phyloP scores from a whole-genome alignment of 2,329 filamentous ascomycete species.

The Alternaria longipes region DNA sequence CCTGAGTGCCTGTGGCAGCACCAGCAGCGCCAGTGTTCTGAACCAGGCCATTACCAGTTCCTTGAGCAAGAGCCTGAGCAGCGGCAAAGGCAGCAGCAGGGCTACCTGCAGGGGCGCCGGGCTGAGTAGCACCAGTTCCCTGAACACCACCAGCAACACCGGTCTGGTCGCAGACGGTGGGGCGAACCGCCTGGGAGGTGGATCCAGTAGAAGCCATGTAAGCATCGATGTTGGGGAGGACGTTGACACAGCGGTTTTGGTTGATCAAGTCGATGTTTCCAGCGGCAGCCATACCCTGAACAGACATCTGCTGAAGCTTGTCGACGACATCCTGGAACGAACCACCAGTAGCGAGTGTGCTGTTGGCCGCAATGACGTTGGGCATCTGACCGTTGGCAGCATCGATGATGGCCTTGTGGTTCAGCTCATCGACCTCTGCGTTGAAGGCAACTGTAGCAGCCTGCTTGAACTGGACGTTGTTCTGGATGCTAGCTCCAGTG shows the following conservation, averaged over 20 bases:
- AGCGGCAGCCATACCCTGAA: slow-evolving; percentile 44
- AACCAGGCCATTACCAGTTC: slow-evolving; percentile 42
- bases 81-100: slow-evolving; percentile 44
- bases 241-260: slow-evolving; percentile 49
- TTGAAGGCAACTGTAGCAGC: slow-evolving; percentile 50
- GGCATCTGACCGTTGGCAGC: slow-evolving; percentile 34
- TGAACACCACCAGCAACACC: slow-evolving; percentile 48
- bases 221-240: slow-evolving; percentile 50
- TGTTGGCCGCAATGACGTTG: slow-evolving; percentile 48
- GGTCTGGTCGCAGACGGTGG: slow-evolving; percentile 44
- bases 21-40: slow-evolving; percentile 25
- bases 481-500: slow-evolving; percentile 43
- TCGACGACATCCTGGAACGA: slow-evolving; percentile 52
- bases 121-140: slow-evolving; percentile 39
- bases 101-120: slow-evolving; percentile 41
- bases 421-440: slow-evolving; percentile 52
- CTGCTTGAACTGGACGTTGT: slow-evolving; percentile 49
- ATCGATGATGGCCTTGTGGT: slow-evolving; percentile 51
- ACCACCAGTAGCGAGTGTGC: slow-evolving; percentile 48
- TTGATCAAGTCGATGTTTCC: slow-evolving; percentile 50
- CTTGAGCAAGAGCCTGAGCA: slow-evolving; percentile 37
- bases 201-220: slow-evolving; percentile 49
- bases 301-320: slow-evolving; percentile 50
- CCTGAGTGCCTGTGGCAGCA: slow-evolving; percentile 13
- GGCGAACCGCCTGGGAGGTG: slow-evolving; percentile 40